Conservation (phyloP, 225 moss, liverwort and hornwort species). For the Climacium dendroides region DNA sequence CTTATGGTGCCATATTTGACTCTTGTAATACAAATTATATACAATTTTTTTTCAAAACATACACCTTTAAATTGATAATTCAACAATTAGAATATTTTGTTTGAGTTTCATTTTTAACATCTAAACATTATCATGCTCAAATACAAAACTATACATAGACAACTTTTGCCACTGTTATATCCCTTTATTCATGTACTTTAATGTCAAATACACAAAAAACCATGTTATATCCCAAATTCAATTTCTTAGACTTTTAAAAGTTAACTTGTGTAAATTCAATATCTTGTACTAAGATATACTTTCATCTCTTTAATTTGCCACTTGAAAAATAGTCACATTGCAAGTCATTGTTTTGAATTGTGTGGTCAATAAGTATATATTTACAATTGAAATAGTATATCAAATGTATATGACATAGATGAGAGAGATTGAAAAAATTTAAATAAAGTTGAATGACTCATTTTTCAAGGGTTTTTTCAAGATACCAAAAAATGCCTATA, state of each 20-base stretch:
- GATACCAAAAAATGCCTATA: accelerated
- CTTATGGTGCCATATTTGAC: not conserved
- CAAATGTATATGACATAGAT: not conserved
- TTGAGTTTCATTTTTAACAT: not conserved
- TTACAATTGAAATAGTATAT: too few relatives aligned
- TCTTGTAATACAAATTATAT: not conserved
- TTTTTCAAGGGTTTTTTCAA: not conserved
- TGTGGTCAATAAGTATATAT: accelerated
- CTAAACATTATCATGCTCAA: not conserved
- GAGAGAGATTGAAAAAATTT: not conserved
- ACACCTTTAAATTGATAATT: not conserved
- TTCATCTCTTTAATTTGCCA: accelerated
- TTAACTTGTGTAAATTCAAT: not conserved
- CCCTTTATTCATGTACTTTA: not conserved
- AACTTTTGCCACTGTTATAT: not conserved
- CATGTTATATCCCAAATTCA: accelerated
- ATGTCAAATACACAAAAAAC: not conserved
- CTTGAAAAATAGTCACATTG: not conserved
- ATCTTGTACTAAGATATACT: not conserved
- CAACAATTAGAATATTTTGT: not conserved
- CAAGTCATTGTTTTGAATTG: not conserved
- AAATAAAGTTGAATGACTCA: not conserved
- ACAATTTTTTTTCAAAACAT: not conserved
- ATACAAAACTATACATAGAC: accelerated
- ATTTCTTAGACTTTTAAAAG: accelerated